Evolutionary conservation across 2,329 filamentous ascomycete genomes (phyloP), one percentile per base, ranked within the genome.

Genomic region (Colletotrichum caudatum): DNA sequence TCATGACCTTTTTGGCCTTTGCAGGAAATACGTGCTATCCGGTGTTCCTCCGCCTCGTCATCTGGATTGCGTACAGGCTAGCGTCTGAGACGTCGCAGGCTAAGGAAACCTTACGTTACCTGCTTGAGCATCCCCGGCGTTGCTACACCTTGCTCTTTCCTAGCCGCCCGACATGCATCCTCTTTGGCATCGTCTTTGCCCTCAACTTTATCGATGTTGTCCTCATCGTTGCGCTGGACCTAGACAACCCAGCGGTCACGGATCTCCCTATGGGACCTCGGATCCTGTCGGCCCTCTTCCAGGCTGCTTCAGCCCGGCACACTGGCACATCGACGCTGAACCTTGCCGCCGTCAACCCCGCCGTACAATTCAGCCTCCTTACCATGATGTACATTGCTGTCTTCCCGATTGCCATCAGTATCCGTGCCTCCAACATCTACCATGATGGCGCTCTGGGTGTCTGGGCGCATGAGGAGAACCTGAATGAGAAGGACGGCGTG

Each of bases 341-440:
- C 23, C 82, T 89, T 16, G 78, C 85, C 4, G 77, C 77, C 1
- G 81, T 90, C 2, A 87, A 85, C 48, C 86, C 89, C 6, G 85
- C 83, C 2, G 83, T 90, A 0, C 89, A 89, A 69, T 84, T 90
- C 46, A 84, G 88, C 44, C 87, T 90, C 69, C 81, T 91, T 0
- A 83, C 89, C 56, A 91, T 91, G 89, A 91, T 91, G 89, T 91
- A 90, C 78, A 90, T 91, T 58, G 86, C 86, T 6, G 85, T 88
- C 5, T 90, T 89, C 70, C 89, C 89, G 0, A 87, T 90, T 41
- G 88, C 88, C 18, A 89, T 91, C 64, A 88, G 84, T 23, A 89
- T 91, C 79, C 85, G 89, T 54, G 85, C 87, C 64, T 87, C 85
- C 41, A 90, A 89, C 73, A 86, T 88, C 5, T 91, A 91, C 77